Base-by-base conservation (phyloP, 139 green algal species). In the Tetradesmus lagerheimii region DNA sequence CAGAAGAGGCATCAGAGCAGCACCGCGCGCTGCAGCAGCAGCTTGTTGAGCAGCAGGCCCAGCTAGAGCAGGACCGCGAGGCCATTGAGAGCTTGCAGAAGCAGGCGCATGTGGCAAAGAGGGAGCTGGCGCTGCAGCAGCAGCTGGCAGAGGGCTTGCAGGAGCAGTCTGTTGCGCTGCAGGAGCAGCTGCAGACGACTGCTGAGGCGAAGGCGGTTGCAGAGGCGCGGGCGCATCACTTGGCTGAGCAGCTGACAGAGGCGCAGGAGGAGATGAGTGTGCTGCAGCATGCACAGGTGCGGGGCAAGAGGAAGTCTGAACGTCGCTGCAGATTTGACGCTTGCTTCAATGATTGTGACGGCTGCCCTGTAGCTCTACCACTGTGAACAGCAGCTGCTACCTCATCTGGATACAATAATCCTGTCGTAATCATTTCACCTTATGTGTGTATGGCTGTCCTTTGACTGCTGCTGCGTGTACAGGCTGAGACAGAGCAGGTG, bases 401-500 rank as follows among this genome's bases (percentile, higher is more conserved):
- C 11, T 16, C 45, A 53, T 53, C 45, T 11, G 45, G 11, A 53
- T 11, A 53, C 11, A 11, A 6, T 53, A 11, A 53, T 53, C 11
- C 6, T 53, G 45, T 53, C 45, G 47, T 18, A 20, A 11, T 16
- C 1, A 23, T 20, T 14, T 20, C 47, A 62, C 8, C 1, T 18
- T 2, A 62, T 11, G 6, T 14, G 47, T 62, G 4, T 62, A 18
- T 20, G 12, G 12, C 47, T 18, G 18, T 20, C 47, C 47, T 2
- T n/a, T n/a, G n/a, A n/a, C n/a, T n/a, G n/a, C 47, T 62, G 47
- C 20, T 62, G 47, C 8, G 23, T 71, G 57, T 71, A 23, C 57
- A 88, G 29, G 64, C 37, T 20, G 83, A 88, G n/a, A 88, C 64
- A 1, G 83, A 88, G 64, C 62, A 80, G 27, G 62, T 88, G 15